Base-by-base conservation (phyloP, 305 asterid genomes). In the Withania somnifera region DNA sequence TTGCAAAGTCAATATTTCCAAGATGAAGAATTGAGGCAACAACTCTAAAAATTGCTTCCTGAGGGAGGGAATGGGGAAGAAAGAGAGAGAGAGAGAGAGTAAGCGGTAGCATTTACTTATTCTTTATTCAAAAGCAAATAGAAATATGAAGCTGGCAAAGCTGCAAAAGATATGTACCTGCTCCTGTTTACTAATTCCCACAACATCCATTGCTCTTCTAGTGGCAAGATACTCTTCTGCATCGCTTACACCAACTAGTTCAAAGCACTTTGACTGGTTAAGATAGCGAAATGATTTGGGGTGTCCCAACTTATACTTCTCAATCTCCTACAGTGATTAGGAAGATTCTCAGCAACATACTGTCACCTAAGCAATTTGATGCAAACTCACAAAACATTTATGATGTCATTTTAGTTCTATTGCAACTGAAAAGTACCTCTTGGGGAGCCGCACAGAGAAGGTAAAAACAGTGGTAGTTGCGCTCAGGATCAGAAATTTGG, bases 1-100 rank as follows among this genome's bases (percentile, higher is more conserved):
- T 95, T 28, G 94, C 88, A 87, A 95, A 95, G 54, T 92, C 98
- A 68, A 95, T 91, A 87, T 95, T 95, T 76, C 99, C 99, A 73
- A 95, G 88, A 86, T 95, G 98, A 86, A 95, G 98, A 89, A 95
- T 90, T 76, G 98, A 88, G 83, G 99, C 99, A 85, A 94, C 94
- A 79, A 95, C 99, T 88, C 98, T 90, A 86, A 95, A 95, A 85
- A 95, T 94, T 82, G 99, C 98, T 92, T 96, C 99, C 98, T 95
- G 89, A 40, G 64, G 15, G 63, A 30, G 60, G 42, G 24, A 84
- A 17, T 17, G 45, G 60, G 36, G 38, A 85, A 45, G 81, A 57
- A n/a, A n/a, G 82, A 80, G 76, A 63, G 78, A 80, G 42, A 47
- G 6, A 1, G 4, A 47, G 53, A 26, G 77, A 38, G 82, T 56